Evolutionary conservation across 345 rosid species (phyloP), one percentile per base, ranked within the genome.

Genomic region (Triadica sebifera): DNA sequence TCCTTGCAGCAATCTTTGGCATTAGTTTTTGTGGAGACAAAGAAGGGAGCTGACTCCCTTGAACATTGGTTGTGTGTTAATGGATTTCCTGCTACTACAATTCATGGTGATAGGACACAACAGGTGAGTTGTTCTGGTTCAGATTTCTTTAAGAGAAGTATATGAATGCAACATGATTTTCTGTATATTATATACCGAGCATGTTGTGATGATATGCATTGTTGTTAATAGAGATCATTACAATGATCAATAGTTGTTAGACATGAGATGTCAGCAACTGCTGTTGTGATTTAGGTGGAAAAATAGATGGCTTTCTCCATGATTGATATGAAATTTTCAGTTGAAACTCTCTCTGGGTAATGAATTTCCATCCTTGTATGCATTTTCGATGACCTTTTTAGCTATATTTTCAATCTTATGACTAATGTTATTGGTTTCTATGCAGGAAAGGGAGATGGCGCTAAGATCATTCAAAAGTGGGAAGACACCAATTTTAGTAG

Each of bases 11-110:
- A 89, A 85, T 85, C 98, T 58, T 85, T 95, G 83, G 93, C 99
- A n/a, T 88, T 95, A 77, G 99, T 95, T 62, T 95, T 95, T 83
- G 99, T 95, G 80, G 99, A 95, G 93, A 95, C 99, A 15, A 95
- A 93, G 89, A 95, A 87, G 75, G 98, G 96, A 38, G 99, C 99
- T 24, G 99, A 95, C 79, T 82, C 96, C 25, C 80, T 95, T 77
- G 99, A 93, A 84, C 84, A 93, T 75, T 95, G 98, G 99, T 68
- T 95, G 75, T 88, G 87, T 81, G 70, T 82, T 43, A 95, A 93
- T 79, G 94, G 97, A 22, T 93, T 95, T 80, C 98, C 94, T 63
- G 94, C 99, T 49, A 93, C 98, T 66, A 82, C 93, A 25, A 95
- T 95, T 80, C 99, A 95, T 78, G 99, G 99, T 71, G 99, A 95